A percentile compares a stretch with the other conserved stretches of the same genome.
Conservation (phyloP, 2,329 filamentous ascomycete genomes). For the Neofusicoccum parvum region DNA sequence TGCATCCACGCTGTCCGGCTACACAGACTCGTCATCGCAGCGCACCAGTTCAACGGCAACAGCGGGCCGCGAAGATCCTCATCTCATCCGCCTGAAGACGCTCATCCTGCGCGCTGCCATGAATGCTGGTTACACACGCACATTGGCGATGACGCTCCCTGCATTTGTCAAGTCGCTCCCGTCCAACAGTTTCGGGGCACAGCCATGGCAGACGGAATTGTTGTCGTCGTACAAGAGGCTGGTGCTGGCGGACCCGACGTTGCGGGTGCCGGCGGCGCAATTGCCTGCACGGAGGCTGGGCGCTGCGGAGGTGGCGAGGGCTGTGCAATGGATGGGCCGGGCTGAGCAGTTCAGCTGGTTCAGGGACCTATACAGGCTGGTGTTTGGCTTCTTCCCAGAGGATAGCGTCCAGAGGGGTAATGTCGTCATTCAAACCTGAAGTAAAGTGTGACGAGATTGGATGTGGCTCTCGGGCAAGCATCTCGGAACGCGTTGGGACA, state of each 20-base stretch:
- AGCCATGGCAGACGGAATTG: slow-evolving; percentile 69
- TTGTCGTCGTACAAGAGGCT: slow-evolving; percentile 80
- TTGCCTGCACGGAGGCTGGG: slow-evolving; percentile 62
- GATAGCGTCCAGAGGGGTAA: slow-evolving; percentile 48
- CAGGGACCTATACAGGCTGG: slow-evolving; percentile 77
- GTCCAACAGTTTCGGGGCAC: slow-evolving; percentile 74
- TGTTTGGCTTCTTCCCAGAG: slow-evolving; percentile 82
- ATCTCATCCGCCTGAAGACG: slow-evolving; percentile 75
- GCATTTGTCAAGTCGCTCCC: slow-evolving; percentile 76
- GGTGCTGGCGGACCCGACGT: slow-evolving; percentile 71
- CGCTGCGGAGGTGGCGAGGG: slow-evolving; percentile 72
- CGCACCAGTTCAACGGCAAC: slow-evolving; percentile 72
- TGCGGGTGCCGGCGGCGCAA: slow-evolving; percentile 50
- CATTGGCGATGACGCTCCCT: slow-evolving; percentile 61
- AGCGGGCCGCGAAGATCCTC: slow-evolving; percentile 67
- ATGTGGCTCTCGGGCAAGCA: not conserved
- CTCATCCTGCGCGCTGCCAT: slow-evolving; percentile 83
- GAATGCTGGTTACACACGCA: slow-evolving; percentile 76
- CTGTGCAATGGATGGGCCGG: slow-evolving; percentile 73
- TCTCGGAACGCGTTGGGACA: not conserved
- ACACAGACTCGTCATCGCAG: slow-evolving; percentile 66
- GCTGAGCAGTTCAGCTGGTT: slow-evolving; percentile 77
- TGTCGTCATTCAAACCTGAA: slow-evolving; percentile 17
- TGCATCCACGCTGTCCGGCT: slow-evolving; percentile 72
- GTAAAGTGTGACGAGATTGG: not conserved